Evolutionary conservation across 176 grass and related monocot species (phyloP).

Genomic region (Musa troglodytarum): DNA sequence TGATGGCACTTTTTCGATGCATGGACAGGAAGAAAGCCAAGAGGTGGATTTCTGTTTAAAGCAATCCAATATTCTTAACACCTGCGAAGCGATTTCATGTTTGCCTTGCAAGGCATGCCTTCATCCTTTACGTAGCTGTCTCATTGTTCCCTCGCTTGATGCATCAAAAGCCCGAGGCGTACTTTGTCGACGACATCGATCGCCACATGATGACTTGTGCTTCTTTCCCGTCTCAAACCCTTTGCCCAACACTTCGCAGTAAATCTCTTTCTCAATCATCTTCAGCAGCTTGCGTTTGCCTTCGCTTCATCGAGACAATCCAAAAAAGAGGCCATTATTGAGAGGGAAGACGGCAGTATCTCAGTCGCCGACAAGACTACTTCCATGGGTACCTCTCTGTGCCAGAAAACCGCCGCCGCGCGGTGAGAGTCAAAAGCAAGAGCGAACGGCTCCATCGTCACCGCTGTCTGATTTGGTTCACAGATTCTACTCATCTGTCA

Average conservation of each 20-base stretch:
- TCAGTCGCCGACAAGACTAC: not conserved
- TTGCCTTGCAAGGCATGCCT: not conserved
- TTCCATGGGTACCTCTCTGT: not conserved
- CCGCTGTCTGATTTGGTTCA: slow-evolving; percentile 30
- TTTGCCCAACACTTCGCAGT: not conserved
- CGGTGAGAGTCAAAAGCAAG: not conserved
- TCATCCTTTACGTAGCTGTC: not conserved
- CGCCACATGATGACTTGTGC: not conserved
- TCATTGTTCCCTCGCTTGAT: not conserved
- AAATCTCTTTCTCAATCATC: not conserved
- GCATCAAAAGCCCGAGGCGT: not conserved
- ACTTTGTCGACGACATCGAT: not conserved
- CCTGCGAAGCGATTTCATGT: not conserved
- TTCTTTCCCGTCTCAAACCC: not conserved
- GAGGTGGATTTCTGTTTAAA: not conserved
- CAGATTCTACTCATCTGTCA: slow-evolving; percentile 59
- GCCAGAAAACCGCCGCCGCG: not conserved
- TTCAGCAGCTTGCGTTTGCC: not conserved
- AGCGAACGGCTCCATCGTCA: slow-evolving; percentile 14
- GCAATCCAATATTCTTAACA: not conserved
- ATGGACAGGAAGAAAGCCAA: not conserved
- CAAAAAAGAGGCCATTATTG: not conserved
- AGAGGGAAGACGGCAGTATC: not conserved
- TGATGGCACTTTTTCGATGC: not conserved
- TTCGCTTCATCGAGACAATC: not conserved